Evolutionary conservation across 225 moss, liverwort and hornwort species (phyloP), one percentile per base, ranked within the genome.

Genomic region (Physcomitrium patens): DNA sequence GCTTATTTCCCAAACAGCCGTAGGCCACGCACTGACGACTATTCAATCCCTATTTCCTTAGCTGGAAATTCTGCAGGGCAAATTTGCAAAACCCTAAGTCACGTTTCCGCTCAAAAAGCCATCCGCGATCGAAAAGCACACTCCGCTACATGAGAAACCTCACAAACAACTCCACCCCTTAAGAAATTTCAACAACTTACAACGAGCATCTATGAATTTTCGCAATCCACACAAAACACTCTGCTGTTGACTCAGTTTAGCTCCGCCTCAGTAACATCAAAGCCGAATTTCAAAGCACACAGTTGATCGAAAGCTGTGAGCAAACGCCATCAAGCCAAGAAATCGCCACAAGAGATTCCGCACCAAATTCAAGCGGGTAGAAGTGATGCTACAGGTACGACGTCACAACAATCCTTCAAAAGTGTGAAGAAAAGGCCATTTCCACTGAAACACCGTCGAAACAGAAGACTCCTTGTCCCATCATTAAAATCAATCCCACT

Each of bases 31-130:
- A 7, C 31, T 2, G 5, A 27, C 50, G 28, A 37, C 61, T 17
- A 52, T 14, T 23, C n/a, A 37, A 80, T 77, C 74, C 84, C 80
- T 80, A 84, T 70, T 66, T 74, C 43, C 4, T 49, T 53, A 1
- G 0, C 15, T 12, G 31, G 12, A 31, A 58, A 3, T 3, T 1
- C 17, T 8, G 16, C 5, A 23, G 1, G 18, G 17, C n/a, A 73
- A 65, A 48, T 37, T 37, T 27, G 69, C 48, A 53, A 19, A 52
- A 16, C 14, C 7, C 28, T 11, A 8, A 28, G 7, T 51, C 75
- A 13, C 46, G 12, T 12, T 3, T 12, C 28, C 43, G 43, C 31
- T 48, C 58, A 10, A 41, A 47, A 71, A 31, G 9, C 49, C 31
- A 24, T 22, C 61, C 20, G 41, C 43, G 14, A 44, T 8, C 0